Base-by-base conservation (phyloP, 345 rosid genomes). In the Pugionium dolabratum region DNA sequence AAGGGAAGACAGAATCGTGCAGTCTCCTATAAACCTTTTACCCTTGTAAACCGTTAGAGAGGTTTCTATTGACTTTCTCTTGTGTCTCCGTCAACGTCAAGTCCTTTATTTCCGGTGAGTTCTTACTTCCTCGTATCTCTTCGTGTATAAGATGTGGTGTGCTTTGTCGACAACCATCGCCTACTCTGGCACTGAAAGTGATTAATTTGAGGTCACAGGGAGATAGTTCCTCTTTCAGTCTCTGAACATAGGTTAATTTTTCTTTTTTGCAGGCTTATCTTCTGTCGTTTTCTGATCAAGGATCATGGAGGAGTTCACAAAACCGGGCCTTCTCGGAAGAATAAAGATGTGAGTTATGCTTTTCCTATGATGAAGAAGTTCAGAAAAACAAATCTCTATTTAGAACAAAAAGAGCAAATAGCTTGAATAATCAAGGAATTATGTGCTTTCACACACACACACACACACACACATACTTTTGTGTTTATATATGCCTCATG, bases 281-380 rank as follows among this genome's bases (percentile, higher is more conserved):
- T 49, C 49, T 68, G 57, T 6, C 18, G 18, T 18, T 18, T 18
- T 18, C 30, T 58, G 9, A 50, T 7, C 42, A 42, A 74, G 2
- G 1, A 51, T 35, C 50, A 73, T 78, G 84, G 80, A 67, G 40
- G 79, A 49, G 33, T 36, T 52, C 6, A 27, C 62, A 29, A 69
- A 64, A 6, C 41, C 70, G 7, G 26, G 26, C 35, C 62, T 68
- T 25, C 59, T 53, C 2, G 79, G 43, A 44, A 68, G 55, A 31
- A 55, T 80, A 35, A 71, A 66, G 53, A 82, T 18, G 86, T 82
- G 63, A 79, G 82, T 54, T 36, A 57, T 53, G 9, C 51, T 69
- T 18, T 11, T 72, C 32, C 25, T 9, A 40, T 3, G 18, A 18
- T 18, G 18, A 18, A 18, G 18, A 18, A 18, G 18, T 18, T 18